Percentiles rank a stretch among this genome's conserved stretches.
Evolutionary conservation across 495 filamentous ascomycete species (phyloP).

Genomic region (Mytilinidion resinicola): DNA sequence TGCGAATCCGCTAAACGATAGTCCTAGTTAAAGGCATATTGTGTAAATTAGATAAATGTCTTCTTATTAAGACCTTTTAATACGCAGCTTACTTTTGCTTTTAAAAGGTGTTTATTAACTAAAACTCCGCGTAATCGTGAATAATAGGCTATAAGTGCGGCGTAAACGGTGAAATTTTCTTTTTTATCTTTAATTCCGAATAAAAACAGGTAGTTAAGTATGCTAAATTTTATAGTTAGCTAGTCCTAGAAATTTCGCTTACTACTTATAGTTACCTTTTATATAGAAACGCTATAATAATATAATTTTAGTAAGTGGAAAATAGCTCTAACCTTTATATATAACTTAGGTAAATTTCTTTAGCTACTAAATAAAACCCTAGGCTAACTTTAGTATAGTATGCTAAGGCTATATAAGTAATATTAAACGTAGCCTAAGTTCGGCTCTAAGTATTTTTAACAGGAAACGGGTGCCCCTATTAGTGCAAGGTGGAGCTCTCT

Average conservation of each 20-base stretch:
- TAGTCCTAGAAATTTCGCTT: background rate
- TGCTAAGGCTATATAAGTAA: too few relatives aligned
- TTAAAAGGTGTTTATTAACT: background rate
- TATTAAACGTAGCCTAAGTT: too few relatives aligned
- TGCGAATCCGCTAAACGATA: background rate
- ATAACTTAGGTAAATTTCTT: background rate
- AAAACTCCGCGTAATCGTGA: background rate
- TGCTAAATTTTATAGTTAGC: background rate
- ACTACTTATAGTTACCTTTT: background rate
- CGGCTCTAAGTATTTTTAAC: too few relatives aligned
- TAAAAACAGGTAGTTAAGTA: too few relatives aligned
- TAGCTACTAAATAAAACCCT: too few relatives aligned
- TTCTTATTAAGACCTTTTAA: background rate
- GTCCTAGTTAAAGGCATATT: background rate
- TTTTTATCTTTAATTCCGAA: too few relatives aligned
- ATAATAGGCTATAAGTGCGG: background rate
- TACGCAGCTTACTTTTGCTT: background rate
- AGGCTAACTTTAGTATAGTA: too few relatives aligned
- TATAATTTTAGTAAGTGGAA: background rate
- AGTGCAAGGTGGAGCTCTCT: too few relatives aligned
- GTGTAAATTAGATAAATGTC: background rate
- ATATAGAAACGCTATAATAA: background rate
- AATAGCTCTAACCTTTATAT: background rate
- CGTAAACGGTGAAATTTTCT: background rate
- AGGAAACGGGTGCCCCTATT: too few relatives aligned